Evolutionary conservation across 2,329 filamentous ascomycete species (phyloP).

Genomic region (Coniochaeta ligniaria): DNA sequence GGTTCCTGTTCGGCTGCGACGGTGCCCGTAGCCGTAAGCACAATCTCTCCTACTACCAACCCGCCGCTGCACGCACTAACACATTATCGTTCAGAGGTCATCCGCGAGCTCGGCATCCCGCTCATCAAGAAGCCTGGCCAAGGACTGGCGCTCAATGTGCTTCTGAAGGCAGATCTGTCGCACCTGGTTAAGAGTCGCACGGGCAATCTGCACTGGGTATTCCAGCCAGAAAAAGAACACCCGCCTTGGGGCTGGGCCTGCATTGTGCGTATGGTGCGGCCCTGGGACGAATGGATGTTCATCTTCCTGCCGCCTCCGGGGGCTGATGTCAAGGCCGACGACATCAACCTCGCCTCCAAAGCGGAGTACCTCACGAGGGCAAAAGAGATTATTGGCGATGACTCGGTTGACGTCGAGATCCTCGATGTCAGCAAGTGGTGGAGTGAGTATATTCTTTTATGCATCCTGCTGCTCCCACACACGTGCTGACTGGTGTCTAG

Average conservation of each 20-base stretch:
- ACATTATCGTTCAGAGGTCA: too few relatives aligned
- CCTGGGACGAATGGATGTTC: slow-evolving; percentile 57
- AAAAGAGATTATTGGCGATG: slow-evolving; percentile 47
- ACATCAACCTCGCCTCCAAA: slow-evolving; percentile 26
- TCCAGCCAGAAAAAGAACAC: slow-evolving; percentile 45
- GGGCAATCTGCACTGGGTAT: slow-evolving; percentile 55
- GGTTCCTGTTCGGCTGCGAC: slow-evolving; percentile 54
- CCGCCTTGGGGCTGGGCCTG: slow-evolving; percentile 42
- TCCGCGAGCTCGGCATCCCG: slow-evolving; percentile 26
- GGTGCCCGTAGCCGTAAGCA: slow-evolving; percentile 35
- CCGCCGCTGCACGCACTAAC: too few relatives aligned
- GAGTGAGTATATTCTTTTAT: not conserved
- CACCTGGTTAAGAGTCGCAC: slow-evolving; percentile 41
- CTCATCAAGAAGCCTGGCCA: slow-evolving; percentile 23
- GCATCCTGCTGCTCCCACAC: not conserved
- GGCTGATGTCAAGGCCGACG: slow-evolving; percentile 23
- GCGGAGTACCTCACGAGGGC: slow-evolving; percentile 40
- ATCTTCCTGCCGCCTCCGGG: slow-evolving; percentile 39
- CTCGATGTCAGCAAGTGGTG: slow-evolving; percentile 48
- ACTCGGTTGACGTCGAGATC: slow-evolving; percentile 40
- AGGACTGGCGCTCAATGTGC: slow-evolving; percentile 31
- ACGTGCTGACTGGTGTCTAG: slow-evolving; percentile 14
- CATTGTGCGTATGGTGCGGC: slow-evolving; percentile 53
- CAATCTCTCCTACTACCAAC: too few relatives aligned
- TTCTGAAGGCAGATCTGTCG: slow-evolving; percentile 38